Conservation (phyloP, 2,329 filamentous ascomycete genomes). For the Cladosporium cucumerinum region DNA sequence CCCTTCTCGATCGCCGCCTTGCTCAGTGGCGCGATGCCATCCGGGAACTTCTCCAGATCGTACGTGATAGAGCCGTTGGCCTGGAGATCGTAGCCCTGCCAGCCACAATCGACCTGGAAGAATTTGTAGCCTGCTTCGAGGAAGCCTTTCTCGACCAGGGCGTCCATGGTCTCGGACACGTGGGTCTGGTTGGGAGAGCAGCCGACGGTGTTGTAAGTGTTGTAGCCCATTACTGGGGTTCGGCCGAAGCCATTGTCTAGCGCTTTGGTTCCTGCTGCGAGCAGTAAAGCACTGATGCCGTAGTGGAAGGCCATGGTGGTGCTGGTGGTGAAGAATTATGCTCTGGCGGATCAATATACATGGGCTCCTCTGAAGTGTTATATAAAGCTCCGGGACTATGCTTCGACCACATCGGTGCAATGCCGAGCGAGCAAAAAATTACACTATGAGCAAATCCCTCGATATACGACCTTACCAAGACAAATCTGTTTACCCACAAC, state of each 20-base stretch:
- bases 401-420: background rate
- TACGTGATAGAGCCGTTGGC: constrained; percentile 40
- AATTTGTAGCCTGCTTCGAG: constrained; percentile 51
- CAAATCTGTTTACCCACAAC: background rate
- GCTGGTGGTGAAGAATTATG: background rate
- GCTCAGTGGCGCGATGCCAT: constrained; percentile 48
- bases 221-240: constrained; percentile 43
- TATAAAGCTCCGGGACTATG: background rate
- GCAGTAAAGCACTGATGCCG: background rate
- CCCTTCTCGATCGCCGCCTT: constrained; percentile 50
- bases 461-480: background rate
- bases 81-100: constrained; percentile 51
- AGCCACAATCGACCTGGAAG: constrained; percentile 54
- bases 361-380: background rate
- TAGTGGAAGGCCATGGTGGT: background rate
- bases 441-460: background rate
- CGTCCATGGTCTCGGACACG: constrained; percentile 51
- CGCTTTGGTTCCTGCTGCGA: background rate
- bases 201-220: constrained; percentile 57
- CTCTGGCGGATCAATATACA: background rate
- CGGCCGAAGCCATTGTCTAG: constrained; percentile 16
- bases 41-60: constrained; percentile 48
- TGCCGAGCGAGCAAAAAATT: background rate
- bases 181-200: constrained; percentile 50
- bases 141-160: constrained; percentile 46